A percentile compares a stretch with the other conserved stretches of the same genome.
These are phyloP conservation scores for Flagelloscypha sp. DNA, from an alignment of 768 basidiomycete species.

Conservation along the genomic window DNA sequence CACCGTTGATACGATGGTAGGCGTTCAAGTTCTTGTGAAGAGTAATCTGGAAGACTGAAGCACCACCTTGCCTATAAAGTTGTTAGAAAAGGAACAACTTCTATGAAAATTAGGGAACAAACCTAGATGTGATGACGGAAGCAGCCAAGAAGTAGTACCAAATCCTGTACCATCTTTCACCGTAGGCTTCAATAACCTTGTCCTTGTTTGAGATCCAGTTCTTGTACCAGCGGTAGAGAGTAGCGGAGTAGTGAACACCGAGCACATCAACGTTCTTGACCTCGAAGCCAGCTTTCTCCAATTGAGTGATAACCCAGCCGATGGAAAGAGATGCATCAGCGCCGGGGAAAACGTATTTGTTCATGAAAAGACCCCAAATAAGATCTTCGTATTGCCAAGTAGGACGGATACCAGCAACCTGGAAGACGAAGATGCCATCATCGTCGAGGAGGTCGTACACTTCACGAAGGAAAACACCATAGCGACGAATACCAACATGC, in stretches of 20 bases:
- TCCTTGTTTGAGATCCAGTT: constrained; percentile 96
- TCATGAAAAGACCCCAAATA: constrained; percentile 97
- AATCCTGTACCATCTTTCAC: constrained; percentile 87
- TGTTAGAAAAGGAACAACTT: constrained; percentile 5
- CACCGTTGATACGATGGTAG: constrained; percentile 84
- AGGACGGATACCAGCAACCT: constrained; percentile 95
- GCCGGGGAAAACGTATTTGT: constrained; percentile 97
- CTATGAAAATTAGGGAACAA: constrained; percentile 12
- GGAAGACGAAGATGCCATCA: constrained; percentile 89
- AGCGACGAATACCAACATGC: constrained; percentile 95
- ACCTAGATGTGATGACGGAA: constrained; percentile 77
- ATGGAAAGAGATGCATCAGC: constrained; percentile 95
- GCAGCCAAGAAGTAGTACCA: constrained; percentile 98
- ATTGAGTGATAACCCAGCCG: constrained; percentile 84
- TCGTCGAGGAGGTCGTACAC: constrained; percentile 92
- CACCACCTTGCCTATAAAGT: constrained; percentile 64
- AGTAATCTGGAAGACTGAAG: constrained; percentile 95
- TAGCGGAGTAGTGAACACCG: constrained; percentile 95
- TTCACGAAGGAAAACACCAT: constrained; percentile 80
- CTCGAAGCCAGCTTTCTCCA: constrained; percentile 91
- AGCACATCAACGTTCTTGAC: constrained; percentile 95
- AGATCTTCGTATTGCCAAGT: constrained; percentile 99
- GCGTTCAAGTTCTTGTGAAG: constrained; percentile 97
- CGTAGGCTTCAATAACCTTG: constrained; percentile 81
- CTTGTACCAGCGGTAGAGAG: constrained; percentile 87